These are phyloP conservation scores for Cercospora zeae-maydis DNA, from an alignment of 2,329 filamentous ascomycete species.

Conservation along the genomic window DNA sequence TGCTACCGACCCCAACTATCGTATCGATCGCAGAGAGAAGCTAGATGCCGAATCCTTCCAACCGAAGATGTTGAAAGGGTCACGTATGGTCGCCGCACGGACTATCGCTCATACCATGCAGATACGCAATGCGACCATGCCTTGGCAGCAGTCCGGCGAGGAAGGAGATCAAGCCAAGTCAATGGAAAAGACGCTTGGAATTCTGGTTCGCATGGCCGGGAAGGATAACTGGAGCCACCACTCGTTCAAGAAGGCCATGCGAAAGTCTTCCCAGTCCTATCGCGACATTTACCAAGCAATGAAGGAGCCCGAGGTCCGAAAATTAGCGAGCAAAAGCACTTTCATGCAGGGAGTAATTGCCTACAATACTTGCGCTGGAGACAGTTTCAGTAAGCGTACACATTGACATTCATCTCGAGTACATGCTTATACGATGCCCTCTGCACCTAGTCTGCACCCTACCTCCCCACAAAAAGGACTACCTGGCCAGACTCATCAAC, in stretches of 20 bases:
- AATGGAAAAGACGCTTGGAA: not conserved
- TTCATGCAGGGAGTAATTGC: not conserved
- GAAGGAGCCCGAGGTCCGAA: not conserved
- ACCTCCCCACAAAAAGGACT: not conserved
- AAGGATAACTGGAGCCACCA: not conserved
- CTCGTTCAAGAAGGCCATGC: not conserved
- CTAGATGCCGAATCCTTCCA: not conserved
- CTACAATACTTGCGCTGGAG: not conserved
- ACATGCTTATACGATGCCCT: not conserved
- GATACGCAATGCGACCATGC: not conserved
- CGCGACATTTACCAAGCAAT: not conserved
- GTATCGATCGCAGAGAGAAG: not conserved
- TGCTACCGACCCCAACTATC: not conserved
- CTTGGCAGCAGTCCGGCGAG: not conserved
- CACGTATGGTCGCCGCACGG: not conserved
- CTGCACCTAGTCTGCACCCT: not conserved
- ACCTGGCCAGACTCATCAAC: not conserved
- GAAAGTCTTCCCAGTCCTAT: not conserved
- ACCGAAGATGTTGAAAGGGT: not conserved
- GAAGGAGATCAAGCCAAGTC: not conserved
- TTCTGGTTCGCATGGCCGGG: not conserved
- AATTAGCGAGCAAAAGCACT: not conserved
- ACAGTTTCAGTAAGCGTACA: not conserved
- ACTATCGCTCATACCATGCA: not conserved
- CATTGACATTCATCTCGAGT: not conserved